Percentiles rank a stretch among this genome's conserved stretches.
Evolutionary conservation across 208 protist genomes (phyloP).

Genomic region (Leishmania aethiopica): DNA sequence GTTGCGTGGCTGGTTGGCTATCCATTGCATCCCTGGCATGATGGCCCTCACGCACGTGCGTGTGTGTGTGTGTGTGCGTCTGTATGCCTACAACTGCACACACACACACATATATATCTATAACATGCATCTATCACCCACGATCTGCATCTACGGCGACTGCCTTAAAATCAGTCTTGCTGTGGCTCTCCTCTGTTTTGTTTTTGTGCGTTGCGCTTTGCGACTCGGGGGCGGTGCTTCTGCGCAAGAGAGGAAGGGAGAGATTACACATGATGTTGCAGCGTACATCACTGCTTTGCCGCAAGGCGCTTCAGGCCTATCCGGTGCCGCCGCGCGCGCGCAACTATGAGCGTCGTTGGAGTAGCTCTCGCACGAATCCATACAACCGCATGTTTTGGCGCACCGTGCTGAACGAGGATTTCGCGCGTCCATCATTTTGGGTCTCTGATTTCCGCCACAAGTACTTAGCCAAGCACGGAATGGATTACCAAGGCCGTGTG

Average conservation of each 20-base stretch:
- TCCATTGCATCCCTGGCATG: background rate
- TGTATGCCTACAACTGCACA: background rate
- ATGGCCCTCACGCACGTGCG: background rate
- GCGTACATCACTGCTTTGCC: constrained; percentile 39
- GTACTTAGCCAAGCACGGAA: constrained; percentile 84
- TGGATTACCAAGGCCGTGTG: constrained; percentile 85
- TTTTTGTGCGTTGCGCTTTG: background rate
- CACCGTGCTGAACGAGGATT: constrained; percentile 75
- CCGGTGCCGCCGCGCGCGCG: constrained; percentile 79
- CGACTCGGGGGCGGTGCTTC: background rate
- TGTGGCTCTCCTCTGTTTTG: background rate
- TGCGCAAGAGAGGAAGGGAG: background rate
- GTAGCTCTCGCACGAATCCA: constrained; percentile 81
- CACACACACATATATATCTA: too few species aligned
- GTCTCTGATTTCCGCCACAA: constrained; percentile 91
- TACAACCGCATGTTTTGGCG: constrained; percentile 90
- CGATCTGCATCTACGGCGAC: background rate
- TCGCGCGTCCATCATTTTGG: constrained; percentile 88
- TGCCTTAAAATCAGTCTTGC: background rate
- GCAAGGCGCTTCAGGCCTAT: constrained; percentile 77
- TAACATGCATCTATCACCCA: background rate
- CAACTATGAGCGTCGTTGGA: constrained; percentile 73
- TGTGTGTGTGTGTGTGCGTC: background rate
- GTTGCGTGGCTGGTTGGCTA: background rate
- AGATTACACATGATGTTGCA: constrained; percentile 42